A percentile compares a stretch with the other conserved stretches of the same genome.
phyloP scores from a whole-genome alignment of 495 filamentous ascomycete species.

The Hyaloscypha hepaticicola region DNA sequence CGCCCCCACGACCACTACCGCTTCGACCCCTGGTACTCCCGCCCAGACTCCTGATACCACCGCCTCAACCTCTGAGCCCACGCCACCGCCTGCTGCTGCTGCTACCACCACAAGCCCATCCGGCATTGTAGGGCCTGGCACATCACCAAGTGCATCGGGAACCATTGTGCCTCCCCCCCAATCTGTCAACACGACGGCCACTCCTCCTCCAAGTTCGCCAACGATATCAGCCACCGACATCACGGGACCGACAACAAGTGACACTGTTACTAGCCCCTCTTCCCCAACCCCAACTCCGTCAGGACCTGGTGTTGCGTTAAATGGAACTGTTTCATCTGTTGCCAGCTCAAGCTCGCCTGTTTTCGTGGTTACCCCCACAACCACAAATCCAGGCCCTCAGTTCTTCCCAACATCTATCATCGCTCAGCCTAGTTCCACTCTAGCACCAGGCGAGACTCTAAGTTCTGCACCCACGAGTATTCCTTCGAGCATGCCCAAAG shows the following conservation, averaged over 20 bases:
- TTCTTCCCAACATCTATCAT: constrained; percentile 34
- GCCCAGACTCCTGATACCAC: neutral
- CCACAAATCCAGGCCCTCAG: constrained; percentile 10
- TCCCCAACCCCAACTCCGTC: too few species aligned
- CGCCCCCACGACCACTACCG: neutral
- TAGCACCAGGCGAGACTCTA: constrained; percentile 16
- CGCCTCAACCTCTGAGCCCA: neutral
- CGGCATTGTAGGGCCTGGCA: neutral
- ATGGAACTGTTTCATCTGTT: neutral
- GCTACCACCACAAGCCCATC: neutral
- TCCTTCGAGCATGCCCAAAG: constrained; percentile 66
- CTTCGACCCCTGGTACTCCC: neutral
- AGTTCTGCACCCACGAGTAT: constrained; percentile 21
- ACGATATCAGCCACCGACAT: neutral
- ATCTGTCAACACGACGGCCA: neutral
- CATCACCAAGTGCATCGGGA: neutral
- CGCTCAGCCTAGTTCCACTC: constrained; percentile 26
- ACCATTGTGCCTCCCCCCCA: neutral
- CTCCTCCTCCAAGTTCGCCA: neutral
- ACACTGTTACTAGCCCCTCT: neutral
- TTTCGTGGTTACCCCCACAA: constrained; percentile 19
- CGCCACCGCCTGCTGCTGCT: neutral
- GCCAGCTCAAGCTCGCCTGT: constrained; percentile 12
- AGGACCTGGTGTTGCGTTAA: too few species aligned
- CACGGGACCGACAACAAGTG: neutral